Percentiles rank a stretch among this genome's conserved stretches.
phyloP scores from a whole-genome alignment of 2,329 filamentous ascomycete genomes.

The Arthrobotrys sinensis region DNA sequence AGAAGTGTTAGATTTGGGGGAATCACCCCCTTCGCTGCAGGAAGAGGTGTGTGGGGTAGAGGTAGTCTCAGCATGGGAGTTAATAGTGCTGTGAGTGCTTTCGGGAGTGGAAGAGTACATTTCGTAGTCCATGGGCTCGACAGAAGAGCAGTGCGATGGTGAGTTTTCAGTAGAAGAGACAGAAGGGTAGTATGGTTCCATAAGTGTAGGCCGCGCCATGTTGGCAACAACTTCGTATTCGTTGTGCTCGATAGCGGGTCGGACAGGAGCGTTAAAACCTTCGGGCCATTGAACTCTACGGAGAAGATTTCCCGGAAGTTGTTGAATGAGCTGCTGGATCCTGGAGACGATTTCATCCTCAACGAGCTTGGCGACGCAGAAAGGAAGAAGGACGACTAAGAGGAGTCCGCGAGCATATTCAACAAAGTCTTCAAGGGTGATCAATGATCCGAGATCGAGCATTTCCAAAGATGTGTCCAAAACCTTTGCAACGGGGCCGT shows the following conservation, averaged over 20 bases:
- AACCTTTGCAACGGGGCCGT: constrained; percentile 36
- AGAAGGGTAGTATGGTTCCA: constrained; percentile 37
- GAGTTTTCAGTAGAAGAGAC: constrained; percentile 11
- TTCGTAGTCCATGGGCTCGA: constrained; percentile 48
- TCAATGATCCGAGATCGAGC: constrained; percentile 56
- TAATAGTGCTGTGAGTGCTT: constrained; percentile 28
- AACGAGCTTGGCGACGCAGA: constrained; percentile 39
- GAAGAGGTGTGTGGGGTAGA: constrained; percentile 38
- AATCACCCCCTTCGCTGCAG: constrained; percentile 52
- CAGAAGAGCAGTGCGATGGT: constrained; percentile 23
- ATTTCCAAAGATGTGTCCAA: constrained; percentile 54
- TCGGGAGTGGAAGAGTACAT: constrained; percentile 40
- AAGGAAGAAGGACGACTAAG: constrained; percentile 43
- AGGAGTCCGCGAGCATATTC: constrained; percentile 54
- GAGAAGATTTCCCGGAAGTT: constrained; percentile 42
- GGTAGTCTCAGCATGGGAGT: constrained; percentile 21
- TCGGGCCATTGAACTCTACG: constrained; percentile 56
- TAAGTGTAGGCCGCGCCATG: constrained; percentile 21
- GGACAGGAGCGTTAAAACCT: constrained; percentile 23
- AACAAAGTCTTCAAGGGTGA: constrained; percentile 55
- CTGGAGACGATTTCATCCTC: constrained; percentile 45
- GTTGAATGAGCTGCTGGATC: constrained; percentile 34
- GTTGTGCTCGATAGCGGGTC: constrained; percentile 13
- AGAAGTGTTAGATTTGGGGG: constrained; percentile 41
- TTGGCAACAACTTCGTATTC: constrained; percentile 32